Percentiles rank a stretch among this genome's conserved stretches.
Conservation (phyloP, 306 rosid species). For the Dryas drummondii region DNA sequence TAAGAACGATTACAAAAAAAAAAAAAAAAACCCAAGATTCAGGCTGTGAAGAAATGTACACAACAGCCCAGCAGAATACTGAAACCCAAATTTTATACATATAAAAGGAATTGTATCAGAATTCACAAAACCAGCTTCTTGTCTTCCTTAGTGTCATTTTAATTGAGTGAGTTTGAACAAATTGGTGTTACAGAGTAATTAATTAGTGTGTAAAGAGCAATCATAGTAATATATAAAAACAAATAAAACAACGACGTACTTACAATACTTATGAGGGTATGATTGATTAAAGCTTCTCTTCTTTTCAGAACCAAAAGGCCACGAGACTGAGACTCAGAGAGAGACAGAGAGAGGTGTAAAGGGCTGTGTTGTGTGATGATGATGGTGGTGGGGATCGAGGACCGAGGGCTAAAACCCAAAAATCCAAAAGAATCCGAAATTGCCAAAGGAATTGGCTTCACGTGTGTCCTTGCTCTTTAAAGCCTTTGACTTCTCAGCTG, state of each 20-base stretch:
- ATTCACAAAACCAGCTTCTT: not conserved
- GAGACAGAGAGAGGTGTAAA: not conserved
- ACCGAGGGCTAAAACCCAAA: not conserved
- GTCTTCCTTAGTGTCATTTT: not conserved
- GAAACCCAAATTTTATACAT: not conserved
- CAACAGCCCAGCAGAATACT: no score
- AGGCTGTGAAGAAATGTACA: not conserved
- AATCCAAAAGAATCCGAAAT: not conserved
- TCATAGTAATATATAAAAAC: not conserved
- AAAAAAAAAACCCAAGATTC: not conserved
- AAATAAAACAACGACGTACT: not conserved
- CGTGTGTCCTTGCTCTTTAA: not conserved
- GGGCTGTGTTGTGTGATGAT: not conserved
- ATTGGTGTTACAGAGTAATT: not conserved
- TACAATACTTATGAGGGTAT: not conserved
- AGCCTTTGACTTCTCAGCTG: not conserved
- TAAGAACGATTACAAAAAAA: not conserved
- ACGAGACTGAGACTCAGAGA: not conserved
- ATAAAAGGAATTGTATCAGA: not conserved
- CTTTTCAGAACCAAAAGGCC: constrained; percentile 5
- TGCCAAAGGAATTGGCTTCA: not conserved
- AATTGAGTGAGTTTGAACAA: not conserved
- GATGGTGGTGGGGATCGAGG: constrained; percentile 14
- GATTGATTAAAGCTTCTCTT: constrained; percentile 5
- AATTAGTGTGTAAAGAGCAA: not conserved